Conservation (phyloP, 1,284 basidiomycete species). For the Trametes sp. region DNA sequence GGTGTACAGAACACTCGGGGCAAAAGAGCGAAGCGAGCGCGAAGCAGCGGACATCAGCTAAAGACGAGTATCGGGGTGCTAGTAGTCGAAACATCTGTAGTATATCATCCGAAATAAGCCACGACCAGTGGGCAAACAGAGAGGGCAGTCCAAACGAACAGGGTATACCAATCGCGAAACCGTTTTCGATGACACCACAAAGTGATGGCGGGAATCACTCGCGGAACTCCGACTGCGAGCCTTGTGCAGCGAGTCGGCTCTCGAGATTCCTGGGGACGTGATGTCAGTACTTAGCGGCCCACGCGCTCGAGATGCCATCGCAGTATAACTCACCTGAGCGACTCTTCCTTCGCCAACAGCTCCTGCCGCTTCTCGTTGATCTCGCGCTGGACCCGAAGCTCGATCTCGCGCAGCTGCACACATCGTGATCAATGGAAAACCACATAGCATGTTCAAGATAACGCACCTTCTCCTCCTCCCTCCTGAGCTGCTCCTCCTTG, state of each 20-base stretch:
- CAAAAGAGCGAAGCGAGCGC: constrained; percentile 25
- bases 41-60: constrained; percentile 23
- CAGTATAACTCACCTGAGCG: constrained; percentile 65
- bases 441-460: constrained; percentile 5
- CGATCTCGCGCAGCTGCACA: constrained; percentile 90
- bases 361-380: constrained; percentile 99
- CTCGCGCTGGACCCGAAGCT: constrained; percentile 97
- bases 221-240: constrained; percentile 50
- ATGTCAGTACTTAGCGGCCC: constrained; percentile 18
- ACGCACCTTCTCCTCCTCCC: constrained; percentile 93
- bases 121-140: constrained; percentile 32
- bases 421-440: constrained; percentile 10
- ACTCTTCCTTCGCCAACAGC: constrained; percentile 92
- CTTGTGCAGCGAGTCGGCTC: constrained; percentile 88
- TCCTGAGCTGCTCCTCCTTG: constrained; percentile 98
- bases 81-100: constrained; percentile 34
- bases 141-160: constrained; percentile 29
- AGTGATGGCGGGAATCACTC: constrained; percentile 32
- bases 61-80: constrained; percentile 27
- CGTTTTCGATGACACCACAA: constrained; percentile 32
- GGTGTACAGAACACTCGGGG: constrained; percentile 29
- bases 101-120: constrained; percentile 39
- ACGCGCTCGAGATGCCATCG: constrained; percentile 1
- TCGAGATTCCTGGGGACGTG: constrained; percentile 75
- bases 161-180: constrained; percentile 41